Base-by-base conservation (phyloP, 352 stramenopile genomes). In the Peronospora destructor region DNA sequence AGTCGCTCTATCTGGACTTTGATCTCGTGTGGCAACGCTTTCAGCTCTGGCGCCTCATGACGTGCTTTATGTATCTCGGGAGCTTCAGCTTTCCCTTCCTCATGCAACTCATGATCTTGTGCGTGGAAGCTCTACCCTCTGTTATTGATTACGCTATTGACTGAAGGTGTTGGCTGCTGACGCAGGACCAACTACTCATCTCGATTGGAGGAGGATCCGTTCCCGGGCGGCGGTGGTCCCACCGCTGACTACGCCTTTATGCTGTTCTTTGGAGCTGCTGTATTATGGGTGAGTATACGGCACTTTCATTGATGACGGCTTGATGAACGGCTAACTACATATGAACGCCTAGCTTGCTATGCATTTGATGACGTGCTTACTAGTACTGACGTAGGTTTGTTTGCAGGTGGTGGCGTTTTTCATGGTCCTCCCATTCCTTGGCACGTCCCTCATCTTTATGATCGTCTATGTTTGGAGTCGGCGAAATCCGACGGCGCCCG, bases 401-500 rank as follows among this genome's bases (percentile, higher is more conserved):
- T 13, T 38, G 6, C 51, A 93, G 80, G 62, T 94, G 39, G 56
- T 93, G 25, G 81, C 69, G 28, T 89, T 89, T 56, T 84, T 93
- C 58, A 88, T 94, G 74, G 68, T 59, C 16, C 64, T 94, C 11
- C 76, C 75, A 30, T 95, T 95, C 65, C 61, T 94, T 9, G 84
- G 82, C 41, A 72, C 74, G 33, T 82, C 85, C 30, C 71, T 95
- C 23, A 91, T 93, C 62, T 94, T 95, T 48, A 93, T 90, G 75
- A 91, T 94, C 49, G 73, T 94, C 25, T 95, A 95, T 68, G 71
- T 95, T 37, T 95, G 85, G 85, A 95, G 85, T 56, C 84, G 82
- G 33, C 79, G 79, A 8, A 87, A 95, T 53, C 74, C 85, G 34
- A 91, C 84, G 12, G 68, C 74, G 6, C 77, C 81, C 21, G 82